These are phyloP conservation scores for Dendrothele bispora DNA, from an alignment of 768 basidiomycete species.

Conservation along the genomic window DNA sequence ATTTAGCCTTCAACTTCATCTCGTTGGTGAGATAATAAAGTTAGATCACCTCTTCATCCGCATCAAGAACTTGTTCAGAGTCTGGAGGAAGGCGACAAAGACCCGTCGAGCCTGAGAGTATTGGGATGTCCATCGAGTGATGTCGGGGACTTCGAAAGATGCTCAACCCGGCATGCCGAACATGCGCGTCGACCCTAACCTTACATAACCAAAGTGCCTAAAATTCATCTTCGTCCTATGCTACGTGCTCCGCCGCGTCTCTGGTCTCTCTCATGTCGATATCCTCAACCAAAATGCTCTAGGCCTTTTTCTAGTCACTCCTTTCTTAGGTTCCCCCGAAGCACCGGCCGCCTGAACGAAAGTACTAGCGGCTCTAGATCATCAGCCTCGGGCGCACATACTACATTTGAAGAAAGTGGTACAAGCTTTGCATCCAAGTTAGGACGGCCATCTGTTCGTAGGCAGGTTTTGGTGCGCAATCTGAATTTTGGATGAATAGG, in stretches of 20 bases:
- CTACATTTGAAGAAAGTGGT: background rate
- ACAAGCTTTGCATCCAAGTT: constrained; percentile 15
- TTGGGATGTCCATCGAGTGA: background rate
- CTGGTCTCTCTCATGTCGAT: background rate
- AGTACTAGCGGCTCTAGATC: no score
- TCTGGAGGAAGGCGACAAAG: constrained; percentile 30
- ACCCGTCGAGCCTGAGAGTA: constrained; percentile 2
- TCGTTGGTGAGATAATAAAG: background rate
- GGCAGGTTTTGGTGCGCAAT: constrained; percentile 17
- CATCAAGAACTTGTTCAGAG: constrained; percentile 52
- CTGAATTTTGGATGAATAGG: no score
- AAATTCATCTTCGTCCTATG: no score
- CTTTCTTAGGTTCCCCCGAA: background rate
- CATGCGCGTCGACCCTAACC: background rate
- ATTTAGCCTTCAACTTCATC: no score
- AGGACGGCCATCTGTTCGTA: constrained; percentile 18
- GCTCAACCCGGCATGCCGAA: background rate
- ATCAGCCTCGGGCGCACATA: background rate
- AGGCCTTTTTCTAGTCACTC: background rate
- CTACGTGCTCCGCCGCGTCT: no score
- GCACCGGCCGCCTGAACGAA: background rate
- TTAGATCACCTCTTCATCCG: constrained; percentile 69
- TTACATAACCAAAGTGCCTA: no score
- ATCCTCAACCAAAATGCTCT: background rate
- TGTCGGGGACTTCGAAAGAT: background rate